Conservation (phyloP, 352 stramenopile genomes). For the Phytophthora sansomeana region DNA sequence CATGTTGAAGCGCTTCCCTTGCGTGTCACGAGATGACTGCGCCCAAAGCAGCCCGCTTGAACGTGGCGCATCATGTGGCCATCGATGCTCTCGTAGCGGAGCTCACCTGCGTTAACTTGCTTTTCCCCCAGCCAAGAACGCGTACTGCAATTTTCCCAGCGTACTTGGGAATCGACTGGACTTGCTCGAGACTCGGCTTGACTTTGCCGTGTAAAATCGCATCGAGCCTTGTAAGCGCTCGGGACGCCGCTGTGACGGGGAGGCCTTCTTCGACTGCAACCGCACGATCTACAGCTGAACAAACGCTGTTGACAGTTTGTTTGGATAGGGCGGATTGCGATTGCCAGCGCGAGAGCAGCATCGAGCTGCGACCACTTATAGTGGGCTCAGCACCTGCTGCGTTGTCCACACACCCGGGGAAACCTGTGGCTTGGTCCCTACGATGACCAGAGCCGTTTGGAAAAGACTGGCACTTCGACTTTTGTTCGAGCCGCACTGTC, state of each 20-base stretch:
- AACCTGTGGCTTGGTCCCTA: no score
- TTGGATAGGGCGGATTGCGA: conserved; percentile 13
- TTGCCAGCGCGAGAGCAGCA: neutral
- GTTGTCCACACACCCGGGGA: no score
- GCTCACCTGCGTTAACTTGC: neutral
- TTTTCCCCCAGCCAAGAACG: neutral
- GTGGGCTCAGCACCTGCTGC: no score
- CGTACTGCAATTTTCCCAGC: no score
- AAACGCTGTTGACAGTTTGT: conserved; percentile 11
- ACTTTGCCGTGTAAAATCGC: conserved; percentile 1
- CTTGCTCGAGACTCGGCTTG: no score
- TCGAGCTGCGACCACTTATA: no score
- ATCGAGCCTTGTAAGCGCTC: conserved; percentile 3
- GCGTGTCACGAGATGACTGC: conserved; percentile 9
- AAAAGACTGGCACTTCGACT: neutral
- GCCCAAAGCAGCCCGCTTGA: neutral
- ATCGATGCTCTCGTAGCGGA: neutral
- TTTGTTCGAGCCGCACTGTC: conserved; percentile 3
- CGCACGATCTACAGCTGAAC: conserved; percentile 14
- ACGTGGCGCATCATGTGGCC: neutral
- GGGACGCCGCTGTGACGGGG: conserved; percentile 27
- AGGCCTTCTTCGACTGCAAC: conserved; percentile 4
- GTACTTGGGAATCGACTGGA: no score
- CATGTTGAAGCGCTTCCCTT: conserved; percentile 11
- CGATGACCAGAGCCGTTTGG: neutral